These are phyloP conservation scores for Fraxinus albicans DNA, from an alignment of 305 asterid species.

Conservation along the genomic window DNA sequence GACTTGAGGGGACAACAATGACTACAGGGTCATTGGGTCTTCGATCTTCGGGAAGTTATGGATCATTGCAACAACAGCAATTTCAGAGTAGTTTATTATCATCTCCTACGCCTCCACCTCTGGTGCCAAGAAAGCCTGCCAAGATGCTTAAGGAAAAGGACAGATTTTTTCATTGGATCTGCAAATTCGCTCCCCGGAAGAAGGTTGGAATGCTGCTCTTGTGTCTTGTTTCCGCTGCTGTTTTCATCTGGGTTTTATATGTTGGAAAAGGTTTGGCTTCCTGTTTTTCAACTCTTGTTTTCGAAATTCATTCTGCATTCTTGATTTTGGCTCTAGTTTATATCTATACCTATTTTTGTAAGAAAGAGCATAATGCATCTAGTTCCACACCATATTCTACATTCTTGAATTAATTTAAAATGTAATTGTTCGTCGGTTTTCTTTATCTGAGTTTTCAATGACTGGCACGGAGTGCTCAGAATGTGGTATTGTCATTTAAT, in stretches of 20 bases:
- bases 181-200: conserved; percentile 74
- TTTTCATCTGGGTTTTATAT: conserved; percentile 68
- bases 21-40: conserved; percentile 86
- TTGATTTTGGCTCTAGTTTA: conserved; percentile 10
- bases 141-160: conserved; percentile 87
- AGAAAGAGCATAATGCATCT: not conserved
- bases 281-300: conserved; percentile 8
- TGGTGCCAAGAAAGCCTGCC: conserved; percentile 56
- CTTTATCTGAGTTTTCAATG: not conserved
- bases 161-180: conserved; percentile 64
- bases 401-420: not conserved
- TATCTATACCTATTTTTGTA: not conserved
- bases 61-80: conserved; percentile 65
- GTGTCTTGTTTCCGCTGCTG: conserved; percentile 63
- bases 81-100: conserved; percentile 48
- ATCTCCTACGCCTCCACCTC: conserved; percentile 58
- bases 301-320: not conserved
- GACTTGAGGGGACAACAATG: conserved; percentile 64
- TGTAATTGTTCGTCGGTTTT: not conserved
- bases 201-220: conserved; percentile 80
- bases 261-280: conserved; percentile 70
- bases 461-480: not conserved
- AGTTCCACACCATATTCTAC: not conserved
- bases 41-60: conserved; percentile 92
- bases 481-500: not conserved